A percentile compares a stretch with the other conserved stretches of the same genome.
phyloP scores from a whole-genome alignment of 192 early-diverging fungal species.

The Geranomyces variabilis region DNA sequence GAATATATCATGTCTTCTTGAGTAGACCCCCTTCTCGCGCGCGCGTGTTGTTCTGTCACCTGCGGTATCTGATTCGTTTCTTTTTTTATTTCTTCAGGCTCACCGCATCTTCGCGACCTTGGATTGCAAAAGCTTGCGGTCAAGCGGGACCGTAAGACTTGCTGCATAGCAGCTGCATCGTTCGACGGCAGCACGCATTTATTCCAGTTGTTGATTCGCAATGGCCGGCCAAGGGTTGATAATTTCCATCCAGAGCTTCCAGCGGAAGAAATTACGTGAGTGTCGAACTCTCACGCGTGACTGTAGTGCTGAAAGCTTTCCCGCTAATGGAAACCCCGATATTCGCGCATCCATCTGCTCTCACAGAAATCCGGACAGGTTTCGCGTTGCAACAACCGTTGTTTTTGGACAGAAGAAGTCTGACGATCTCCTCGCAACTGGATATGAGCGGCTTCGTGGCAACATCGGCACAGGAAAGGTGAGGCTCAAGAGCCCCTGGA shows the following conservation, averaged over 20 bases:
- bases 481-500: not conserved
- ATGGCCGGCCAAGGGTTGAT: not conserved
- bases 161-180: not conserved
- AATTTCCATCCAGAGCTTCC: not conserved
- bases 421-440: not conserved
- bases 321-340: no score
- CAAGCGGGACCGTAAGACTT: not conserved
- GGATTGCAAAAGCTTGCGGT: not conserved
- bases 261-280: not conserved
- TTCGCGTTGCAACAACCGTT: slow-evolving; percentile 2
- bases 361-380: not conserved
- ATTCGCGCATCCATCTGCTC: no score
- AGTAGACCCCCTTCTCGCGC: no score
- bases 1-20: no score
- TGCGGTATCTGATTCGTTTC: no score
- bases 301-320: no score
- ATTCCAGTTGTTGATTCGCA: not conserved
- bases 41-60: no score
- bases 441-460: slow-evolving; percentile 1
- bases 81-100: no score
- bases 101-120: not conserved
- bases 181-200: not conserved
- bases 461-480: not conserved
- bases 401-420: not conserved
- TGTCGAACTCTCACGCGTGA: no score